Evolutionary conservation across 768 basidiomycete species (phyloP).

Genomic region (Pleurotus pulmonarius): DNA sequence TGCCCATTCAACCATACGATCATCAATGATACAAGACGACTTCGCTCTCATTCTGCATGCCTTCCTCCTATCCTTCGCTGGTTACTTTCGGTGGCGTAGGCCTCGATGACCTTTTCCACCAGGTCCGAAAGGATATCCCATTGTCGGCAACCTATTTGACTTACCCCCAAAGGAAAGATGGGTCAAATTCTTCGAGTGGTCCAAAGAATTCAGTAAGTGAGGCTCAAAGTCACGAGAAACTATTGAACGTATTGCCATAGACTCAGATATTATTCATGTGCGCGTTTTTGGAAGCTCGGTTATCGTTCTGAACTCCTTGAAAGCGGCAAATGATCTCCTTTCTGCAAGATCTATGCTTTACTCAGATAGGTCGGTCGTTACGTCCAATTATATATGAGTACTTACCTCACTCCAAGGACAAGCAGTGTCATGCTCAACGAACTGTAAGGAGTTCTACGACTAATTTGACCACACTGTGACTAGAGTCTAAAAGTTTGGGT

Average conservation of each 20-base stretch:
- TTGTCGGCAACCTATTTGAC: constrained; percentile 52
- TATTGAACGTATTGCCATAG: constrained; percentile 10
- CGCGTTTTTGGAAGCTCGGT: constrained; percentile 25
- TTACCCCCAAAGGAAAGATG: constrained; percentile 49
- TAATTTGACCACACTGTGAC: neutral
- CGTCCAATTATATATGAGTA: neutral
- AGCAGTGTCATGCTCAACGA: neutral
- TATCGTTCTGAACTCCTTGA: constrained; percentile 32
- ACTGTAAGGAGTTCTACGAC: neutral
- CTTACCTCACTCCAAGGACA: neutral
- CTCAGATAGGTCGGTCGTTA: constrained; percentile 28
- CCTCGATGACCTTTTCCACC: constrained; percentile 31
- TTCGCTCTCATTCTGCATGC: no score
- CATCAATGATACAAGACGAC: no score
- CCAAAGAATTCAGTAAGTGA: neutral
- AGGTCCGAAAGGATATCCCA: constrained; percentile 48
- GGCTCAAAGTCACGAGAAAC: no score
- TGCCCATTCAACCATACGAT: no score
- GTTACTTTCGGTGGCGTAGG: neutral
- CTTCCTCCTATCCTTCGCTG: no score
- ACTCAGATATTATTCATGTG: constrained; percentile 26
- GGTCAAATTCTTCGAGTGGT: constrained; percentile 50
- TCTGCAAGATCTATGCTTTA: constrained; percentile 37
- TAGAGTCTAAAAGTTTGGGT: neutral
- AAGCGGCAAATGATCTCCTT: constrained; percentile 35